phyloP scores from a whole-genome alignment of 176 grass and related monocot genomes.

The Ampelocalamus luodianensis region DNA sequence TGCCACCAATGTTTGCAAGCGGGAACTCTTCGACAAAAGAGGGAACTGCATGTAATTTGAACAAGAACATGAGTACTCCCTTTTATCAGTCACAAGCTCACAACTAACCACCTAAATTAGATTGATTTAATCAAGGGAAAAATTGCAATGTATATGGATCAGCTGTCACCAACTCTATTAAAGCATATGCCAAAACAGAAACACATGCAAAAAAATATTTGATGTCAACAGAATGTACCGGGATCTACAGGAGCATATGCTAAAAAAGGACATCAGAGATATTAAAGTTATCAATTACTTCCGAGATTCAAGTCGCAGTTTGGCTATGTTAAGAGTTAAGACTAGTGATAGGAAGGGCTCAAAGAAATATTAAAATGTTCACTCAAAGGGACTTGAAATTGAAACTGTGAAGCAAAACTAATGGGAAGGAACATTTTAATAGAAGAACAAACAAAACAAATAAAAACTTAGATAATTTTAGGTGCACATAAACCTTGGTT shows the following conservation, averaged over 20 bases:
- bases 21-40: constrained; percentile 88
- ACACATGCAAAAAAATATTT: background rate
- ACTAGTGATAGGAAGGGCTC: background rate
- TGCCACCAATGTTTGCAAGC: constrained; percentile 75
- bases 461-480: background rate
- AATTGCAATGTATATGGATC: background rate
- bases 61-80: background rate
- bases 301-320: background rate
- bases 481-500: background rate
- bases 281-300: background rate
- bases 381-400: background rate
- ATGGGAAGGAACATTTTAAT: background rate
- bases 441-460: background rate
- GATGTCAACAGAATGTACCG: background rate
- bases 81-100: background rate
- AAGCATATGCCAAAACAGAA: background rate
- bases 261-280: background rate
- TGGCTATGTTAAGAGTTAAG: background rate
- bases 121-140: background rate
- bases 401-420: background rate
- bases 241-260: background rate
- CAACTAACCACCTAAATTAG: background rate
- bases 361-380: constrained; percentile 18
- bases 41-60: constrained; percentile 71
- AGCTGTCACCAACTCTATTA: background rate